Base-by-base conservation (phyloP, 176 grass and related monocot species). In the Metroxylon sagu region DNA sequence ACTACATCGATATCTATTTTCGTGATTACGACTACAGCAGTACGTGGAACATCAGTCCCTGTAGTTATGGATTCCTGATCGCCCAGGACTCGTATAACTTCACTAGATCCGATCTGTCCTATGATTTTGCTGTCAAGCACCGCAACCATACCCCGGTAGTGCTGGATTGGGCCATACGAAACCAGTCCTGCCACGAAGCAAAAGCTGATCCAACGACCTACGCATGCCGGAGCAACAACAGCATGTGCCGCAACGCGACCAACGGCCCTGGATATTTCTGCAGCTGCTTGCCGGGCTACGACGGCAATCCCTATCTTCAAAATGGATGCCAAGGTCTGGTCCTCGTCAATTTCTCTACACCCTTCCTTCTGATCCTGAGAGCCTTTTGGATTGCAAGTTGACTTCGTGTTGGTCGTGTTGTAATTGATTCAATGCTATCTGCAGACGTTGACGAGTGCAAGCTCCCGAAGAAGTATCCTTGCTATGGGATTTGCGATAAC, bases 401-500 rank as follows among this genome's bases (percentile, higher is more conserved):
- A n/a, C n/a, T n/a, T n/a, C n/a, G n/a, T 2, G 23, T 3, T 6
- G 23, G n/a, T 2, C 39, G 31, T 21, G 4, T 10, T 19, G 19
- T 14, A 1, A 50, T 57, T 5, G 14, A 43, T 31, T 48, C n/a
- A 29, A 49, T 16, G n/a, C 14, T 6, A 8, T 49, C 16, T 50
- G 14, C 73, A 88, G 89, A 95, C 26, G 76, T 95, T 54, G 23
- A 95, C n/a, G 89, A 88, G 61, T 95, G 65, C 50, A 2, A 21
- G 2, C 23, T 19, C 19, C 10, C 2, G 8, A 0, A 53, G 0
- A 0, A 12, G 26, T 39, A 54, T 54, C n/a, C 4, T 16, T 67
- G 51, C 16, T 3, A 31, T 6, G 51, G 51, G n/a, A 55, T 0
- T 31, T 67, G 65, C 48, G 30, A 0, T 2, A 85, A 85, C 27